Conservation (phyloP, 2,329 filamentous ascomycete genomes). For the Harringtonia aguacate region DNA sequence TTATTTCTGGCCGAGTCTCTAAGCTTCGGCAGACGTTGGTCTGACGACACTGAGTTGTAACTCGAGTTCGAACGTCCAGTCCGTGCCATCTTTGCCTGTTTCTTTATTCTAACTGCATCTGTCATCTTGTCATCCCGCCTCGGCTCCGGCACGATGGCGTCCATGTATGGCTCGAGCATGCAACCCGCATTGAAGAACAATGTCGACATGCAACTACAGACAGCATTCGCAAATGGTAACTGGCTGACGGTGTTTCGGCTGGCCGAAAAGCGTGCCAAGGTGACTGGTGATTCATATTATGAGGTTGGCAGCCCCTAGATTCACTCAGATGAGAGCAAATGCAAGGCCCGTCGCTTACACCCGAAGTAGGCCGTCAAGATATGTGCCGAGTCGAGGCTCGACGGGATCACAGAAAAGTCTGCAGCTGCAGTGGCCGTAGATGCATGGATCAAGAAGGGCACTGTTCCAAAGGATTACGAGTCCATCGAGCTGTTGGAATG, state of each 20-base stretch:
- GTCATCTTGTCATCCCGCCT: background rate
- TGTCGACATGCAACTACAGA: conserved; percentile 43
- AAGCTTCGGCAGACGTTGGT: too few relatives aligned
- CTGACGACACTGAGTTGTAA: too few relatives aligned
- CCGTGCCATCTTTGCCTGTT: background rate
- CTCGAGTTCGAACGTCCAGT: too few relatives aligned
- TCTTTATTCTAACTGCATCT: background rate
- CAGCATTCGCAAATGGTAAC: conserved; percentile 42
- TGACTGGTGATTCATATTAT: conserved; percentile 43
- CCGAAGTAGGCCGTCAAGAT: conserved; percentile 30
- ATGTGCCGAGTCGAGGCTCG: conserved; percentile 40
- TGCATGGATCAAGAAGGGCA: conserved; percentile 34
- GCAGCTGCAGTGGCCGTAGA: conserved; percentile 33
- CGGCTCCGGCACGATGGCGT: background rate
- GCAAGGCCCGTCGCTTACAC: background rate
- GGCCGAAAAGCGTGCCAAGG: conserved; percentile 38
- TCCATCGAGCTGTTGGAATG: conserved; percentile 44
- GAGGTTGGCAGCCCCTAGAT: conserved; percentile 27
- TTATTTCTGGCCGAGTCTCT: too few relatives aligned
- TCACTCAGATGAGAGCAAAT: background rate
- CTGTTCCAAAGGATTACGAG: conserved; percentile 36
- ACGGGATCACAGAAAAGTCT: conserved; percentile 34
- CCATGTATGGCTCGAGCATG: conserved; percentile 16
- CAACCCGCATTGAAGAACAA: conserved; percentile 33
- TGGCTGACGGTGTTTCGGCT: conserved; percentile 41